Conservation (phyloP, 139 green algal species). For the Diplosphaera chodatii region DNA sequence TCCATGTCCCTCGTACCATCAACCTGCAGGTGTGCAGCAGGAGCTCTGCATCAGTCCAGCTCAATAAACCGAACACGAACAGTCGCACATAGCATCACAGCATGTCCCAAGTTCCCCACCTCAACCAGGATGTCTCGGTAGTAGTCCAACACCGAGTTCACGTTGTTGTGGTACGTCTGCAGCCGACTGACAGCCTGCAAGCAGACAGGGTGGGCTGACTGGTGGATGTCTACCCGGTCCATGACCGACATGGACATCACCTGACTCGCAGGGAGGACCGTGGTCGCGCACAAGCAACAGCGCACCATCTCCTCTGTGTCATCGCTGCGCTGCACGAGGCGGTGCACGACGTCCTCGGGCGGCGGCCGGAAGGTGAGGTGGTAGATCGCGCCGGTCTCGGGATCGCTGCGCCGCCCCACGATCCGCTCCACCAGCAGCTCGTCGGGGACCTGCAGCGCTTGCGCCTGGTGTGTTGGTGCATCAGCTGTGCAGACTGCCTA, state of each 20-base stretch:
- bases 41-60: too few relatives aligned
- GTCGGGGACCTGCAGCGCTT: conserved; percentile 77
- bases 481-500: too few relatives aligned
- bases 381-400: conserved; percentile 91
- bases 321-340: conserved; percentile 79
- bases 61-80: too few relatives aligned
- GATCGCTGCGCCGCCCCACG: conserved; percentile 85
- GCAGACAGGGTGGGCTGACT: too few relatives aligned
- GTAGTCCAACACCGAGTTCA: conserved; percentile 71
- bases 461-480: too few relatives aligned
- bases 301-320: conserved; percentile 91
- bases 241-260: too few relatives aligned
- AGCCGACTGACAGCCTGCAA: conserved; percentile 32
- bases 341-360: conserved; percentile 54
- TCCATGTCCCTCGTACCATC: conserved; percentile 72
- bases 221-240: too few relatives aligned
- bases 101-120: conserved; percentile 45
- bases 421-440: conserved; percentile 91
- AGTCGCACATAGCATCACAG: not conserved
- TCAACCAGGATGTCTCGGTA: conserved; percentile 67
- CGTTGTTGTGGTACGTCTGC: conserved; percentile 68
- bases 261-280: too few relatives aligned
- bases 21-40: too few relatives aligned
- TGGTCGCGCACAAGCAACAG: too few relatives aligned
- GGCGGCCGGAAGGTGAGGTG: conserved; percentile 86